Conservation (phyloP, 2,329 filamentous ascomycete species). For the Orbilia blumenaviensis region DNA sequence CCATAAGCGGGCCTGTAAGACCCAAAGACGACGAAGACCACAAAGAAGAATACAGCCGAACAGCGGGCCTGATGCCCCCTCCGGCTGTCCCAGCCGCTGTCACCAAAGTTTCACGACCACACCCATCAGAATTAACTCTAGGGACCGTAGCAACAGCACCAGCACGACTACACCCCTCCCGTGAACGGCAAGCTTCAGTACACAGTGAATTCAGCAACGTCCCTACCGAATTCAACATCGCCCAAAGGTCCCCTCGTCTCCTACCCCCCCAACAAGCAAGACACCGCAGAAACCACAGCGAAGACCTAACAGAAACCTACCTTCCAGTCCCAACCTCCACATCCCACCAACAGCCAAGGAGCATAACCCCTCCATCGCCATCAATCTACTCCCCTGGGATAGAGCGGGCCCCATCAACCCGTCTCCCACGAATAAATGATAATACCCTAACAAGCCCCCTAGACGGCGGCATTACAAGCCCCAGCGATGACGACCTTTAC, state of each 20-base stretch:
- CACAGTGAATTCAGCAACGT: slow-evolving; percentile 39
- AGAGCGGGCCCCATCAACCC: not conserved
- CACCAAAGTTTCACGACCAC: not conserved
- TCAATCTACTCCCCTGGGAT: slow-evolving; percentile 11
- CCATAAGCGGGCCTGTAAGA: slow-evolving; percentile 33
- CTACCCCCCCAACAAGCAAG: not conserved
- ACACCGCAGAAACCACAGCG: not conserved
- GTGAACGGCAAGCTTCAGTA: slow-evolving; percentile 15
- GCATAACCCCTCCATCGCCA: slow-evolving; percentile 6
- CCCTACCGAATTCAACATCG: slow-evolving; percentile 38
- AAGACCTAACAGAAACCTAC: not conserved
- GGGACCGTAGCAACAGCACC: too few species aligned
- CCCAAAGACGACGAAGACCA: slow-evolving; percentile 11
- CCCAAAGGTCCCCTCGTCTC: slow-evolving; percentile 16
- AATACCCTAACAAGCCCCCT: not conserved
- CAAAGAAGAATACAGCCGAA: slow-evolving; percentile 40
- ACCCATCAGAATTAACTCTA: slow-evolving; percentile 19
- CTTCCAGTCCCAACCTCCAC: not conserved
- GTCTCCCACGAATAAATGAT: not conserved
- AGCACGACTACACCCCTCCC: not conserved
- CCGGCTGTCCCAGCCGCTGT: not conserved
- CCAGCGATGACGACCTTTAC: slow-evolving; percentile 9
- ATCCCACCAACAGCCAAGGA: not conserved
- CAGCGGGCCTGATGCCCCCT: slow-evolving; percentile 21
- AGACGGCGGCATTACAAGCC: not conserved